Conservation (phyloP, 768 basidiomycete genomes). For the Exidia glandulosa region DNA sequence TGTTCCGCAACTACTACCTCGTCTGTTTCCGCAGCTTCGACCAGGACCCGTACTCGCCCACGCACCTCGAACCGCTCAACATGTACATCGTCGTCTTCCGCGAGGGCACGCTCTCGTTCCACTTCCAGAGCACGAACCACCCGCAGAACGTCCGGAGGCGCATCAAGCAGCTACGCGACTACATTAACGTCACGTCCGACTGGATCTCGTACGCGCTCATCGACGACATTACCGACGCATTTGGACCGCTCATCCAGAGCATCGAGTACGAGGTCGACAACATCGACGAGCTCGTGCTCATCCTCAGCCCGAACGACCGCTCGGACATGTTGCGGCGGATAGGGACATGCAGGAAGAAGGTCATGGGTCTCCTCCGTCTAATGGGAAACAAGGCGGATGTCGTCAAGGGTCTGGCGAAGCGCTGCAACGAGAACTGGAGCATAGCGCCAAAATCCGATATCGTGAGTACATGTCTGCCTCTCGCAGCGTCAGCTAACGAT, state of each 20-base stretch:
- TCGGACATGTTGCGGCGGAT: constrained; percentile 95
- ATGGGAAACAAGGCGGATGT: constrained; percentile 99
- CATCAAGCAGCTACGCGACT: constrained; percentile 98
- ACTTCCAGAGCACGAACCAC: constrained; percentile 94
- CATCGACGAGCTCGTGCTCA: constrained; percentile 95
- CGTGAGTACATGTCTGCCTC: constrained; percentile 32
- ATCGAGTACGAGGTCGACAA: constrained; percentile 99
- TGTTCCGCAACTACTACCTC: constrained; percentile 96
- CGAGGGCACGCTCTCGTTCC: constrained; percentile 93
- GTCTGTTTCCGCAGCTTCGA: constrained; percentile 99
- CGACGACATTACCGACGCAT: constrained; percentile 96
- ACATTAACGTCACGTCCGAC: constrained; percentile 96
- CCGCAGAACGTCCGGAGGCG: constrained; percentile 96
- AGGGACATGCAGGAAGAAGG: constrained; percentile 97
- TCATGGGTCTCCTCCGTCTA: constrained; percentile 90
- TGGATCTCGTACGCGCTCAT: constrained; percentile 99
- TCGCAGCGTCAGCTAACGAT: neutral
- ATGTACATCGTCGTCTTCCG: constrained; percentile 99
- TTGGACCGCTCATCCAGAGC: constrained; percentile 94
- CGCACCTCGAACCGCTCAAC: constrained; percentile 93
- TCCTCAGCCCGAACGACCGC: constrained; percentile 90
- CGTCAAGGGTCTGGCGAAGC: constrained; percentile 94
- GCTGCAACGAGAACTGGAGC: constrained; percentile 98
- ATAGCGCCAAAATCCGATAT: constrained; percentile 97
- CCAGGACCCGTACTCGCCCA: constrained; percentile 95